Evolutionary conservation across 2,329 filamentous ascomycete genomes (phyloP).

Genomic region (Thielaviopsis euricoi): DNA sequence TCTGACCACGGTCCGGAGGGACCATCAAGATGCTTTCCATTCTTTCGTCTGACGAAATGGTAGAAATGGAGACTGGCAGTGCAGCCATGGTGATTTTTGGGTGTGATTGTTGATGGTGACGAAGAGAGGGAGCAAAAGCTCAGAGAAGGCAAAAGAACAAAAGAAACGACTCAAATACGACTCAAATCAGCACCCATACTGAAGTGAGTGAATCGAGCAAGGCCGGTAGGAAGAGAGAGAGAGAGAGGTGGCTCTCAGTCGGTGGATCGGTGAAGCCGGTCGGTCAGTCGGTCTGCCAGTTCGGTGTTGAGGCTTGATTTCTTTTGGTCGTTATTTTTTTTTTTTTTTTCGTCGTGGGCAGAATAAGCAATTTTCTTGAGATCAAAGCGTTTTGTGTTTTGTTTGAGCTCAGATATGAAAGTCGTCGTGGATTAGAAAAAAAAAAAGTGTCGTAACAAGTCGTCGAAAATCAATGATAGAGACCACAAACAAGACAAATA

Average conservation of each 20-base stretch:
- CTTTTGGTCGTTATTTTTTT: too few species aligned
- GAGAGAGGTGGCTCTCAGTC: background rate
- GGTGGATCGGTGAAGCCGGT: background rate
- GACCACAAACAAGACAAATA: background rate
- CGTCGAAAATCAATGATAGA: background rate
- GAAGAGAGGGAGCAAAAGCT: background rate
- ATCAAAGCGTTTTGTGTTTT: background rate
- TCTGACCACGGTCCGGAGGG: conserved; percentile 33
- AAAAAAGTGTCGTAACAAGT: background rate
- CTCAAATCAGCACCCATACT: background rate
- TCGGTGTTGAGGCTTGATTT: background rate
- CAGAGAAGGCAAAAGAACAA: background rate
- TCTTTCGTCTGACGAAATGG: conserved; percentile 18
- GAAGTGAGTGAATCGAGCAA: background rate
- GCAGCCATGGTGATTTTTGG: conserved; percentile 1
- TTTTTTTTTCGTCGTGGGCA: background rate
- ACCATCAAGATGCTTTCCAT: conserved; percentile 32
- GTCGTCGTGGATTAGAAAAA: background rate
- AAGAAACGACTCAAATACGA: background rate
- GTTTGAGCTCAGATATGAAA: background rate
- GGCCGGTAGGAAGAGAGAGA: background rate
- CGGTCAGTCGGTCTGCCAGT: background rate
- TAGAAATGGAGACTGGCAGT: background rate
- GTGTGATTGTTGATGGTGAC: background rate
- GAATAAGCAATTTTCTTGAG: background rate